A percentile compares a stretch with the other conserved stretches of the same genome.
Conservation (phyloP, 208 protist genomes). For the Phytomonas sp. region DNA sequence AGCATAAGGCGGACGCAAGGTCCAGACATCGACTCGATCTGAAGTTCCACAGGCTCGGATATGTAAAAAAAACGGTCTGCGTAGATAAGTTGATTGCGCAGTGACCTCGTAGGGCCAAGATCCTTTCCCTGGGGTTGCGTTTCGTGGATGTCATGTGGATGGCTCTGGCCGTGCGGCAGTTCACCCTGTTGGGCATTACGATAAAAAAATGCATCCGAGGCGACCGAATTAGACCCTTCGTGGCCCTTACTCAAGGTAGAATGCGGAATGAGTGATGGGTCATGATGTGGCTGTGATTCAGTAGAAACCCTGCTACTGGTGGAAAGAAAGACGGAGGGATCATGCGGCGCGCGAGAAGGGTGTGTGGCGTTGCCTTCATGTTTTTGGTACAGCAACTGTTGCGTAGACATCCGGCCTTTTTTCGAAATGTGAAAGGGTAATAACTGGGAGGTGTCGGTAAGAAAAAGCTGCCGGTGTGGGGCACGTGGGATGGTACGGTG, state of each 20-base stretch:
- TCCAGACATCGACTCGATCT: conserved; percentile 59
- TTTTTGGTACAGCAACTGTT: background rate
- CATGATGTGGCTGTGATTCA: background rate
- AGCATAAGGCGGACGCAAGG: conserved; percentile 32
- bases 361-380: background rate
- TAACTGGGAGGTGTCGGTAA: conserved; percentile 11
- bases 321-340: background rate
- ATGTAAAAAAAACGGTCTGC: conserved; percentile 13
- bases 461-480: conserved; percentile 34
- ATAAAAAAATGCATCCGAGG: background rate
- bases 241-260: background rate
- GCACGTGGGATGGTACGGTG: conserved; percentile 22
- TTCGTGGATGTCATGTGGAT: background rate
- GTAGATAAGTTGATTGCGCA: background rate
- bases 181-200: background rate
- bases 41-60: conserved; percentile 60
- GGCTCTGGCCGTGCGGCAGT: background rate
- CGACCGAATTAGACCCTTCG: background rate
- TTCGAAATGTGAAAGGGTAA: conserved; percentile 3
- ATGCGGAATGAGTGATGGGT: background rate
- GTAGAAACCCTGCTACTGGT: background rate
- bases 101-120: background rate
- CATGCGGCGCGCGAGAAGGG: background rate
- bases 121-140: background rate
- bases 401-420: background rate